Base-by-base conservation (phyloP, 148 eudicot species). In the Nepenthes gracilis region DNA sequence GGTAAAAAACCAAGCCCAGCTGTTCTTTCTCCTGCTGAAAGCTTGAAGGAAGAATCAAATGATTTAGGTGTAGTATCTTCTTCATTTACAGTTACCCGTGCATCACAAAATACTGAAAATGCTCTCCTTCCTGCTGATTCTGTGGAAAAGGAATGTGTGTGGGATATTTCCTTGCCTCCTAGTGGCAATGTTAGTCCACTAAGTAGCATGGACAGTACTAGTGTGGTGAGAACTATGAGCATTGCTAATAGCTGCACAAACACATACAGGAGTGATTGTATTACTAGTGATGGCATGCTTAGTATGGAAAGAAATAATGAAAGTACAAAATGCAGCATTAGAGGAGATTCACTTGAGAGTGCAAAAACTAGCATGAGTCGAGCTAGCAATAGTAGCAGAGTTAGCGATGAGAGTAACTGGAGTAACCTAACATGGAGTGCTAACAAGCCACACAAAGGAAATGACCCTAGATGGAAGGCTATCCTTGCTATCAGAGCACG, bases 401-500 rank as follows among this genome's bases (percentile, higher is more conserved):
- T 67, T 7, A 60, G 58, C 40, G 64, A 50, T 43, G 64, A 67
- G 37, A 60, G 58, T 15, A 67, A 59, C 45, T 60, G 64, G 58
- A 57, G 66, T 54, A 63, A 63, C 2, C 66, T 63, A 47, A 69
- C 66, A 37, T 47, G 72, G 36, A 63, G 66, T 54, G 66, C 61
- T 54, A 54, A 54, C 32, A 69, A 63, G 47, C 72, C 72, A 15
- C 72, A 69, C 45, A 69, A 62, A 55, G 72, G 66, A 36, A 57
- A 63, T 47, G 72, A 69, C 33, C 54, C 59, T 1, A 62, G 72
- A 57, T 69, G 72, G 72, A 63, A 69, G 60, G 72, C 72, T 36
- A 62, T 69, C 15, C 53, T 61, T 34, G 65, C 72, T 33, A 55
- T 62, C 3, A 55, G 65, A 54, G 43, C 56, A 4, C 57, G 61